Evolutionary conservation across 768 basidiomycete genomes (phyloP).

Genomic region (Steccherinum ochraceum): DNA sequence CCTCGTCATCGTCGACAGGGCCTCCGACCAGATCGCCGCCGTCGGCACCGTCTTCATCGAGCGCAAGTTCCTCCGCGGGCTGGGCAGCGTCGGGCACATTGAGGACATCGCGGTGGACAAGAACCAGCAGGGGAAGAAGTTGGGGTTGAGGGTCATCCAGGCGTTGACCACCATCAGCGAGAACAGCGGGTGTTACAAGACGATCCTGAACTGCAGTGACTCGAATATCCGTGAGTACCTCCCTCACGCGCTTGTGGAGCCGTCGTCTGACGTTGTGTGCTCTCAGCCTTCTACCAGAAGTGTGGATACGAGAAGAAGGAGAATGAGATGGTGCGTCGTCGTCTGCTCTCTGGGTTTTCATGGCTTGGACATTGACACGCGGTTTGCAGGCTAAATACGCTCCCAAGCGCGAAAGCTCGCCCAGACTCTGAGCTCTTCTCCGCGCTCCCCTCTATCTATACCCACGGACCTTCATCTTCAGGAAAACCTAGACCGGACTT

Average conservation of each 20-base stretch:
- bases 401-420: slow-evolving; percentile 33
- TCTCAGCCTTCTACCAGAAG: slow-evolving; percentile 90
- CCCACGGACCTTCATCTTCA: neutral
- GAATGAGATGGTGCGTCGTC: slow-evolving; percentile 74
- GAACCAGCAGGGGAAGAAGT: slow-evolving; percentile 83
- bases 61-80: slow-evolving; percentile 85
- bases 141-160: slow-evolving; percentile 83
- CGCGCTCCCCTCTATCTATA: neutral
- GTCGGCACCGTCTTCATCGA: slow-evolving; percentile 85
- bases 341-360: neutral
- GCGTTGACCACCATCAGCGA: slow-evolving; percentile 83
- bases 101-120: slow-evolving; percentile 96
- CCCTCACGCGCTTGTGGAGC: no score
- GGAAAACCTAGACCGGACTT: neutral
- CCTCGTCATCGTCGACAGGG: slow-evolving; percentile 75
- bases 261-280: no score
- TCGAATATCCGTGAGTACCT: slow-evolving; percentile 78
- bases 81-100: slow-evolving; percentile 91
- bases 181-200: slow-evolving; percentile 85
- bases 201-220: slow-evolving; percentile 91
- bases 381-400: slow-evolving; percentile 51
- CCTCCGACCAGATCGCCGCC: slow-evolving; percentile 74
- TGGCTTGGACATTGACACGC: neutral
- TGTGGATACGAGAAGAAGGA: slow-evolving; percentile 92
- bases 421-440: slow-evolving; percentile 28